Conservation (phyloP, 768 basidiomycete species). For the Podaxis sp. region DNA sequence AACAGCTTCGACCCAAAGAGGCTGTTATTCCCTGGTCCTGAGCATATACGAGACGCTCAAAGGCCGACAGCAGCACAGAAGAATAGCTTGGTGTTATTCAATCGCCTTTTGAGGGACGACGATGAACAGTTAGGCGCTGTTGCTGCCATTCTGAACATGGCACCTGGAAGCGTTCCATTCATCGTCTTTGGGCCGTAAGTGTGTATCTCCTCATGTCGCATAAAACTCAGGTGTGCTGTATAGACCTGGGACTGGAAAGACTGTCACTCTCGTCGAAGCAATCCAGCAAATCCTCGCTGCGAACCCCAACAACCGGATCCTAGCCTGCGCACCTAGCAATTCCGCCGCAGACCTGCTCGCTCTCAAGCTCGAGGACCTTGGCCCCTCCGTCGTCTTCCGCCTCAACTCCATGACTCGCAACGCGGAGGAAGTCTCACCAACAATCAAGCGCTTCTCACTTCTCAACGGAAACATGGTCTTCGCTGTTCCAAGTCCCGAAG, state of each 20-base stretch:
- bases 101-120: constrained; percentile 38
- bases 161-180: constrained; percentile 50
- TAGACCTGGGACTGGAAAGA: constrained; percentile 68
- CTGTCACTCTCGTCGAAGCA: constrained; percentile 61
- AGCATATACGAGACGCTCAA: constrained; percentile 21
- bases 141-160: constrained; percentile 42
- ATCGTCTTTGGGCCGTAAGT: constrained; percentile 66
- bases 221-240: background rate
- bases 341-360: constrained; percentile 65
- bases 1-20: constrained; percentile 36
- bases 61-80: constrained; percentile 21
- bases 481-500: constrained; percentile 40
- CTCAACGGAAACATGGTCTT: constrained; percentile 41
- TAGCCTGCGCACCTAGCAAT: constrained; percentile 69
- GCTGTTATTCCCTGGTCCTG: constrained; percentile 44
- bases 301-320: constrained; percentile 42
- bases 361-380: constrained; percentile 35
- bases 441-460: constrained; percentile 35
- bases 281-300: constrained; percentile 51
- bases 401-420: constrained; percentile 50
- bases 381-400: constrained; percentile 42
- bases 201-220: background rate
- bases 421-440: constrained; percentile 33
- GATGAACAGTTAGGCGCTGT: constrained; percentile 50
- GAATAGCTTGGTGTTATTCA: constrained; percentile 23